A percentile compares a stretch with the other conserved stretches of the same genome.
Conservation (phyloP, 2,329 filamentous ascomycete species). For the Botrytis hyacinthi region DNA sequence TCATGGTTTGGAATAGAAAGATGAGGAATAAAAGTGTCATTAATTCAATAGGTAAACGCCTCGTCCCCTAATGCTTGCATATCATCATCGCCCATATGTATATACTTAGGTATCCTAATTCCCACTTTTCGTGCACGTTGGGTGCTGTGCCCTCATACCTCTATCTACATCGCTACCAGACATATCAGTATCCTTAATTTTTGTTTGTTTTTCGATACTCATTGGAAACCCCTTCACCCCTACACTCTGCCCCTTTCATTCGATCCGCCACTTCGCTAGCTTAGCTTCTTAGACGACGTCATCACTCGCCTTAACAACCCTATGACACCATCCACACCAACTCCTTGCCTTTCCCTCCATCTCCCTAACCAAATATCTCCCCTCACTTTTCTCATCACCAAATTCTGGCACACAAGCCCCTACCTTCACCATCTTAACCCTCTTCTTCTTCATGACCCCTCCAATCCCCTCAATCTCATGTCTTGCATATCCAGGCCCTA, state of each 20-base stretch:
- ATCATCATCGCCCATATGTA: neutral
- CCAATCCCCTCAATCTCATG: conserved; percentile 93
- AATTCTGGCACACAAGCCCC: conserved; percentile 84
- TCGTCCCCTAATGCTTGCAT: neutral
- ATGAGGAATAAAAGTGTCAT: neutral
- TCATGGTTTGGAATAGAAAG: neutral
- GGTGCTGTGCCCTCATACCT: neutral
- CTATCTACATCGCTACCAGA: neutral
- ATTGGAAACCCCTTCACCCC: neutral
- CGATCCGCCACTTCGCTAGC: neutral
- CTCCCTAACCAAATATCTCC: conserved; percentile 68
- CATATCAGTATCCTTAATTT: neutral
- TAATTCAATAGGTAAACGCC: neutral
- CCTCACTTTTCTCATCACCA: conserved; percentile 70
- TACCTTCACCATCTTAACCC: conserved; percentile 77
- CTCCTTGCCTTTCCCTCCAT: conserved; percentile 65
- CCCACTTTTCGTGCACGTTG: neutral
- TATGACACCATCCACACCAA: conserved; percentile 91
- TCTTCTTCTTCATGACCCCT: conserved; percentile 81
- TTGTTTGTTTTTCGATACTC: neutral
- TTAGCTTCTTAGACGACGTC: conserved; percentile 39
- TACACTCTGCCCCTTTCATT: neutral
- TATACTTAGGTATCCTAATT: neutral
- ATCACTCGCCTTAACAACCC: conserved; percentile 63
- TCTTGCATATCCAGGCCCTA: conserved; percentile 71